These are phyloP conservation scores for Boletales sp. DNA, from an alignment of 768 basidiomycete species.

Conservation along the genomic window DNA sequence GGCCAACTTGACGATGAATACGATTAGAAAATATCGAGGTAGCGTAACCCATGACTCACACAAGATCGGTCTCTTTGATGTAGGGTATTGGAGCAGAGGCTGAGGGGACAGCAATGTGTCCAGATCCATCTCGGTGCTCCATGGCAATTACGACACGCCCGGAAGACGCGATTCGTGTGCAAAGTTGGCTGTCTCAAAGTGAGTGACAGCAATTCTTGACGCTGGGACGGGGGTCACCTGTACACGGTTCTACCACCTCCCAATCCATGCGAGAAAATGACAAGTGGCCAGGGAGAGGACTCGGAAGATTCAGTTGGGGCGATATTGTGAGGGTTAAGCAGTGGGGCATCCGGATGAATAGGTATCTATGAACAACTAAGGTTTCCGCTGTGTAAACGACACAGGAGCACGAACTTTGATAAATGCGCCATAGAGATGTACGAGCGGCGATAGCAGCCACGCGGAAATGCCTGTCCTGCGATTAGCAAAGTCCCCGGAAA, in stretches of 20 bases:
- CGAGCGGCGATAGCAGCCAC: constrained; percentile 39
- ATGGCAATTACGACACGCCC: constrained; percentile 80
- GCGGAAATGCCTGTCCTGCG: constrained; percentile 21
- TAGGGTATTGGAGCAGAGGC: constrained; percentile 42
- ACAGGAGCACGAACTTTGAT: constrained; percentile 38
- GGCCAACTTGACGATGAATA: constrained; percentile 22
- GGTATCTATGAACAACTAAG: constrained; percentile 42
- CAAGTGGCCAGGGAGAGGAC: constrained; percentile 61
- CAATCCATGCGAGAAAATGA: constrained; percentile 84
- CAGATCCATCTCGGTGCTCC: constrained; percentile 83
- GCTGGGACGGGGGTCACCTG: constrained; percentile 36
- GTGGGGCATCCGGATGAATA: constrained; percentile 52
- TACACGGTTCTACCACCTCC: constrained; percentile 72
- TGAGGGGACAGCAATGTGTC: constrained; percentile 44
- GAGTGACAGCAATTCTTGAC: neutral
- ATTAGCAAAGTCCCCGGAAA: neutral
- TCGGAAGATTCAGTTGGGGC: constrained; percentile 1
- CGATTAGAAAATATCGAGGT: neutral
- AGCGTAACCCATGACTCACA: constrained; percentile 34
- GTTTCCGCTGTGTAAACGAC: neutral
- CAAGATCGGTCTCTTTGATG: constrained; percentile 51
- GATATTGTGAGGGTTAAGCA: constrained; percentile 33
- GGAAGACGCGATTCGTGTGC: constrained; percentile 66
- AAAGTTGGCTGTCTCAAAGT: constrained; percentile 52
- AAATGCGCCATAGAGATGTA: constrained; percentile 48